Evolutionary conservation across 768 basidiomycete species (phyloP).

Genomic region (Leccinum uliginosum): DNA sequence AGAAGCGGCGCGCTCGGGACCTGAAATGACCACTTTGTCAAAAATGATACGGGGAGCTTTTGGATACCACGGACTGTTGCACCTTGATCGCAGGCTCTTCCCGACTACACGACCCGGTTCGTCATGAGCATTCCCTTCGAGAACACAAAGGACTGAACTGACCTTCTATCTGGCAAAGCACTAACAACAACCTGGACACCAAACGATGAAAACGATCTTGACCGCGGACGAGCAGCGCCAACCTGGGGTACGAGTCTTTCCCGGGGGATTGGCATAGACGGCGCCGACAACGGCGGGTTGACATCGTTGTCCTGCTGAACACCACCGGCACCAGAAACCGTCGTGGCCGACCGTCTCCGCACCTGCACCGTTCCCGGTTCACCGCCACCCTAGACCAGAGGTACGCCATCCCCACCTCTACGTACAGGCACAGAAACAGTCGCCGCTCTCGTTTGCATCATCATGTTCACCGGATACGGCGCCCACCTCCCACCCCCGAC

Average conservation of each 20-base stretch:
- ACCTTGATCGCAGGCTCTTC: constrained; percentile 21
- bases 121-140: constrained; percentile 1
- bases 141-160: not conserved
- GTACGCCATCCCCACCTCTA: constrained; percentile 8
- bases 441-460: constrained; percentile 24
- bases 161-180: constrained; percentile 16
- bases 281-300: not conserved
- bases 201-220: constrained; percentile 75
- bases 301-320: not conserved
- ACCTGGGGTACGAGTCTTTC: constrained; percentile 63
- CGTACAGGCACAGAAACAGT: constrained; percentile 30
- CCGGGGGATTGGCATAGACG: constrained; percentile 39
- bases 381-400: not conserved
- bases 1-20: constrained; percentile 53
- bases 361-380: not conserved
- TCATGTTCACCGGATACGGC: not conserved
- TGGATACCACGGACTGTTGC: constrained; percentile 31
- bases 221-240: constrained; percentile 48
- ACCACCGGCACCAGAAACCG: not conserved
- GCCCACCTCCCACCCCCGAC: not conserved
- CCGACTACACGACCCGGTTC: constrained; percentile 7
- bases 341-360: constrained; percentile 17
- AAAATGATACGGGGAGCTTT: constrained; percentile 45
- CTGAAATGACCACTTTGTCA: constrained; percentile 84
- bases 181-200: constrained; percentile 30